These are phyloP conservation scores for Auricularia auricula-judae DNA, from an alignment of 768 basidiomycete genomes.

Conservation along the genomic window DNA sequence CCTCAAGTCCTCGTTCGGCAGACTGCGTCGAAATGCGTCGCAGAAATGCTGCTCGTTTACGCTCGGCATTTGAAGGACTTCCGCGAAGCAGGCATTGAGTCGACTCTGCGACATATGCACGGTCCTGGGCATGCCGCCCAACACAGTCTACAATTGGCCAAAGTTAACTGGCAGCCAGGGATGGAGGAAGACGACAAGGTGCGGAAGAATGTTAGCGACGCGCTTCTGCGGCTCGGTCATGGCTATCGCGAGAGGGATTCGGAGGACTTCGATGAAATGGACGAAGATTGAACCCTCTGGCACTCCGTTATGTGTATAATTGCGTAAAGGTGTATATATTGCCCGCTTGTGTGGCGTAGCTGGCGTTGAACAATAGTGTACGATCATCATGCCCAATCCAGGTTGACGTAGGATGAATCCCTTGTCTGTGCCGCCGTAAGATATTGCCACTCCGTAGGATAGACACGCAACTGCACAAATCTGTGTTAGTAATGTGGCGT, in stretches of 20 bases:
- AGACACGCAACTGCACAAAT: too few relatives aligned
- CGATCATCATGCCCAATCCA: too few relatives aligned
- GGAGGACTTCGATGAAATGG: neutral
- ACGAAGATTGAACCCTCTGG: neutral
- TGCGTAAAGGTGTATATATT: too few relatives aligned
- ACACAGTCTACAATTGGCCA: slow-evolving; percentile 12
- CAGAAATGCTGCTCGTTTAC: slow-evolving; percentile 40
- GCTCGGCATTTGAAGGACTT: slow-evolving; percentile 26
- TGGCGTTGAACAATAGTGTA: too few relatives aligned
- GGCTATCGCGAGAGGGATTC: neutral
- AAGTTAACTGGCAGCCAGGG: slow-evolving; percentile 24
- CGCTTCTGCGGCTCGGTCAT: slow-evolving; percentile 26
- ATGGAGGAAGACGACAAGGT: slow-evolving; percentile 54
- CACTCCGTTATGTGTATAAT: neutral
- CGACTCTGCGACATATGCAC: slow-evolving; percentile 30
- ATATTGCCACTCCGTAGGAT: too few relatives aligned
- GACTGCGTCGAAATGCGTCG: slow-evolving; percentile 50
- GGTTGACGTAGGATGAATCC: too few relatives aligned
- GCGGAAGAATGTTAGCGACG: slow-evolving; percentile 41
- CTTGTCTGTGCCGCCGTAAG: too few relatives aligned
- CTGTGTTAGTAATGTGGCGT: too few relatives aligned
- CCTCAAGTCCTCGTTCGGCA: slow-evolving; percentile 44
- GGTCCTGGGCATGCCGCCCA: slow-evolving; percentile 19
- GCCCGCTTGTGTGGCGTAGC: too few relatives aligned
- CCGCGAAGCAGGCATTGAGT: slow-evolving; percentile 34